Percentiles rank a stretch among this genome's conserved stretches.
Conservation (phyloP, 768 basidiomycete genomes). For the Candolleomyces eurysporus region DNA sequence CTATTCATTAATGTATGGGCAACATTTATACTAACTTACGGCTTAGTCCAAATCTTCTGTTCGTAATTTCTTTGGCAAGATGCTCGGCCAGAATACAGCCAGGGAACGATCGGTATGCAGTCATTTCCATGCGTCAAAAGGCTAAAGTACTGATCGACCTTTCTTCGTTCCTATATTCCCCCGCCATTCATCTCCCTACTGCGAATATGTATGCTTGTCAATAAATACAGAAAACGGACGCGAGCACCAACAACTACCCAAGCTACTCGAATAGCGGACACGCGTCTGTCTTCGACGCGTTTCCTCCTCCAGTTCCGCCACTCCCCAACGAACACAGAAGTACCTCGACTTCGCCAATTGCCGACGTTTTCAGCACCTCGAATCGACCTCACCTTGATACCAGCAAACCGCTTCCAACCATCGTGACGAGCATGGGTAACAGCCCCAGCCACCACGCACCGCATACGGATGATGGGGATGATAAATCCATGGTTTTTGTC, state of each 20-base stretch:
- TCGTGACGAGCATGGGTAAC: conserved; percentile 29
- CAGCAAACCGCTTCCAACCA: conserved; percentile 66
- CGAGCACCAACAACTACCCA: conserved; percentile 27
- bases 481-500: conserved; percentile 57
- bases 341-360: conserved; percentile 42
- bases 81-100: conserved; percentile 64
- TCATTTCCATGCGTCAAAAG: conserved; percentile 7
- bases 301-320: conserved; percentile 50
- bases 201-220: neutral
- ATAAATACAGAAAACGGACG: conserved; percentile 52
- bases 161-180: conserved; percentile 12
- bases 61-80: conserved; percentile 74
- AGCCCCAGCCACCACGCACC: conserved; percentile 17
- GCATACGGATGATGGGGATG: conserved; percentile 45
- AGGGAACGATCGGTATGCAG: conserved; percentile 66
- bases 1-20: conserved; percentile 6
- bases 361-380: conserved; percentile 47
- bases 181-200: conserved; percentile 13
- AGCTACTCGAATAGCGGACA: conserved; percentile 26
- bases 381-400: conserved; percentile 31
- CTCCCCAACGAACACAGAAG: conserved; percentile 45
- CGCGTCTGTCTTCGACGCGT: conserved; percentile 43
- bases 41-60: conserved; percentile 61
- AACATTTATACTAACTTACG: conserved; percentile 6
- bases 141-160: neutral